Conservation (phyloP, 2,329 filamentous ascomycete species). For the Penicillium sp. region DNA sequence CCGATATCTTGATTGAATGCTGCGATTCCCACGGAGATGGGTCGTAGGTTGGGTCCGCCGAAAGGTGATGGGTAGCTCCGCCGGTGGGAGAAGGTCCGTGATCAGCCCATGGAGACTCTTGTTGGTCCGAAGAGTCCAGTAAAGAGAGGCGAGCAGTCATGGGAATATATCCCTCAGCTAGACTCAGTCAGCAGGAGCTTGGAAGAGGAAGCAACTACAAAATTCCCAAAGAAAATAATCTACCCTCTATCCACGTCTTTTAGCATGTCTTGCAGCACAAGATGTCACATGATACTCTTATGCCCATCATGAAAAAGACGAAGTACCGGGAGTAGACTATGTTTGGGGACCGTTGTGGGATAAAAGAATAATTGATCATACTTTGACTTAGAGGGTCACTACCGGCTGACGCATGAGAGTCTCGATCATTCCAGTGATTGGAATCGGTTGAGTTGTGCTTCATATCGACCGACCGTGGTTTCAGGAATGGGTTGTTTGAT, state of each 20-base stretch:
- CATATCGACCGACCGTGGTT: constrained; percentile 27
- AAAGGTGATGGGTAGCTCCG: constrained; percentile 10
- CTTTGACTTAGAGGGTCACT: constrained; percentile 41
- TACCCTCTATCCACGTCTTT: too few species aligned
- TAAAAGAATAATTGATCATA: constrained; percentile 19
- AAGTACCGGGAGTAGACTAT: too few species aligned
- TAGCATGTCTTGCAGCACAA: too few species aligned
- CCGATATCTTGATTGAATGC: constrained; percentile 23
- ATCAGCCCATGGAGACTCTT: constrained; percentile 35
- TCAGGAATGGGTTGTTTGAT: constrained; percentile 48
- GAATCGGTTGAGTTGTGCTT: constrained; percentile 29
- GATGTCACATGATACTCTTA: too few species aligned
- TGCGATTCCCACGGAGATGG: constrained; percentile 27
- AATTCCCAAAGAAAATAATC: too few species aligned
- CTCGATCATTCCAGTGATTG: constrained; percentile 24
- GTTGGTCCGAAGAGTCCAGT: constrained; percentile 33
- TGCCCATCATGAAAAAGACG: too few species aligned
- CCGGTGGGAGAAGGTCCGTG: constrained; percentile 14
- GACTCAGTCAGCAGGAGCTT: constrained; percentile 20
- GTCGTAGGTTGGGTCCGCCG: constrained; percentile 10
- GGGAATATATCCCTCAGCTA: constrained; percentile 44
- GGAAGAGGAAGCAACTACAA: not conserved
- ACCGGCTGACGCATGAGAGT: constrained; percentile 30
- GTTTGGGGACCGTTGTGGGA: too few species aligned
- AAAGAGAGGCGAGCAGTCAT: constrained; percentile 46